These are phyloP conservation scores for Sherardia arvensis DNA, from an alignment of 257 asterid species.

Conservation along the genomic window DNA sequence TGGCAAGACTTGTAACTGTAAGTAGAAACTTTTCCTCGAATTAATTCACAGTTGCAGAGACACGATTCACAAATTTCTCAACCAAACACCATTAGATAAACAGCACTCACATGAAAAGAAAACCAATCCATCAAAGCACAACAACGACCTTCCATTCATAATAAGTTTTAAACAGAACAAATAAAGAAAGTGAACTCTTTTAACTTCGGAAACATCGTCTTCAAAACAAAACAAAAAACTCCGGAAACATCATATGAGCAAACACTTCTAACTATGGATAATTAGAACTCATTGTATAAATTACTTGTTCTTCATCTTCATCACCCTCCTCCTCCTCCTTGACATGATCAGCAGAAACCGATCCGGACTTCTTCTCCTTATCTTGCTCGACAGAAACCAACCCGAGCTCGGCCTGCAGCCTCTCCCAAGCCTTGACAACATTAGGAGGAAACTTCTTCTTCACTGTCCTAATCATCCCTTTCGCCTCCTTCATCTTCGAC, in stretches of 20 bases:
- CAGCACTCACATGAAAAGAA: no score
- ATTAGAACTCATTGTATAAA: background rate
- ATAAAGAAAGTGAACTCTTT: background rate
- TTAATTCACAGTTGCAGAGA: no score
- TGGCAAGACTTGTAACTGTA: no score
- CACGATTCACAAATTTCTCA: no score
- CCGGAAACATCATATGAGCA: background rate
- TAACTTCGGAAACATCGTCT: background rate
- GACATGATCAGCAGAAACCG: constrained; percentile 19
- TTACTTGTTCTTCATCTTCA: background rate
- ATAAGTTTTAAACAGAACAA: background rate
- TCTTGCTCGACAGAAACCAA: constrained; percentile 18
- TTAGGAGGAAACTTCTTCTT: constrained; percentile 61
- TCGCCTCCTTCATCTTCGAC: constrained; percentile 40
- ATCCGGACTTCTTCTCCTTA: constrained; percentile 36
- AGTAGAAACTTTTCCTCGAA: no score
- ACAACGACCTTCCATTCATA: background rate
- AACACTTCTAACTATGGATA: background rate
- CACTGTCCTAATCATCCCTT: constrained; percentile 48
- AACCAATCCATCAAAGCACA: background rate
- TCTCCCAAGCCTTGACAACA: constrained; percentile 54
- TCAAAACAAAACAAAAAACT: no score
- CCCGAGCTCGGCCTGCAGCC: constrained; percentile 48
- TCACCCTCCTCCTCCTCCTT: constrained; percentile 12
- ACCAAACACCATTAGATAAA: no score